A percentile compares a stretch with the other conserved stretches of the same genome.
Conservation (phyloP, 805 yeast species). For the Metschnikowia baotianmanensis region DNA sequence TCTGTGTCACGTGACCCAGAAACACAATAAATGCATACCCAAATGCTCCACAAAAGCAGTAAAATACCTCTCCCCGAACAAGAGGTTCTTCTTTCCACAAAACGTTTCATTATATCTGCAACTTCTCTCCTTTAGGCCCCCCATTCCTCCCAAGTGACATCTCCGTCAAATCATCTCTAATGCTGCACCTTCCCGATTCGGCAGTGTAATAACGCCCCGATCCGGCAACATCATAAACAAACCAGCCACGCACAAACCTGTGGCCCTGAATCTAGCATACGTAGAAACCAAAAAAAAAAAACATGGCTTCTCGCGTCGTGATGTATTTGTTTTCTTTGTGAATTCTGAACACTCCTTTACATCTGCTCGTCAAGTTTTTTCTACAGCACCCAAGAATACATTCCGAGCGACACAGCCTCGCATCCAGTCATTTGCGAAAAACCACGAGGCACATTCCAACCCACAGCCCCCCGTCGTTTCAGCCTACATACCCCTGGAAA, state of each 20-base stretch:
- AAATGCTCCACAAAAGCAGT: no score
- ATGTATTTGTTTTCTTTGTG: no score
- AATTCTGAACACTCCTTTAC: no score
- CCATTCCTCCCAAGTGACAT: background rate
- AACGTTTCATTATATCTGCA: no score
- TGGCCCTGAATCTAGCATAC: background rate
- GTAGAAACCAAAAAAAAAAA: background rate
- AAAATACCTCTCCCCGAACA: no score
- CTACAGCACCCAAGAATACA: background rate
- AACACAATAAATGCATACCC: no score
- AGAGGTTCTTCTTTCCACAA: no score
- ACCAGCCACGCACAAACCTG: constrained; percentile 8
- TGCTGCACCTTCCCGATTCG: constrained; percentile 1
- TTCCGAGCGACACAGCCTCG: background rate
- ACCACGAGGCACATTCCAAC: background rate
- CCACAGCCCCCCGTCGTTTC: no score
- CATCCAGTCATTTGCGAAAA: background rate
- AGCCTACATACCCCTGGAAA: no score
- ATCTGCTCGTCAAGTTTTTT: background rate
- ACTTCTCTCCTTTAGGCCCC: no score
- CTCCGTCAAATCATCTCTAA: background rate
- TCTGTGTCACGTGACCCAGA: no score
- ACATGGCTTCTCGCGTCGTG: background rate
- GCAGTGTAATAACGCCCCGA: constrained; percentile 6
- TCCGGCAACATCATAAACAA: constrained; percentile 5